Evolutionary conservation across 805 yeast genomes (phyloP), one percentile per base, ranked within the genome.

Genomic region (Lipomyces sp.): DNA sequence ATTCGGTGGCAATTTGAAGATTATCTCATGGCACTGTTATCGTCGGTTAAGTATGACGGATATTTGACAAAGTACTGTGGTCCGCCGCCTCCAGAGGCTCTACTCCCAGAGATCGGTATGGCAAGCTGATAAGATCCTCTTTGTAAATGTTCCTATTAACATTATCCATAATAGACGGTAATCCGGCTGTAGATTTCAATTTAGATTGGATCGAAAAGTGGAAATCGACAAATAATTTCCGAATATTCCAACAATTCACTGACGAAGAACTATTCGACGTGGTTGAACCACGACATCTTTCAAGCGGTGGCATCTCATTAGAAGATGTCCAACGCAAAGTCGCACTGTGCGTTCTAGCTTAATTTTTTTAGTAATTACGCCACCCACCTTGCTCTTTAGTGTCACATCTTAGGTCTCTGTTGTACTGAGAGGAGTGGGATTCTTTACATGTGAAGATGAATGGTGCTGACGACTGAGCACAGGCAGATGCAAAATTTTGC

Each of bases 1-100:
- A 87, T 95, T 39, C 80, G 98, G 61, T 84, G 87, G 78, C 92
- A 87, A 73, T 93, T 94, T 77, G 99, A 95, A 75, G 98, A 93
- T 73, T 95, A 95, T 74, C 77, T 93, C 33, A 83, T 89, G 65
- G 91, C 96, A 10, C 76, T 95, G 69, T 76, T 94, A 32, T 82
- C 96, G 0, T 83, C 90, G 33, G 86, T 85, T 30, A 89, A 96
- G 76, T 90, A 87, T 72, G 84, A 84, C 70, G 86, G 83, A 59
- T 91, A 88, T 73, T 71, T 84, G 10, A 76, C 73, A 2, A 74
- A 72, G 61, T 80, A 79, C 61, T 79, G 77, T 11, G 74, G 74
- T 7, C 77, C 80, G 3, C 81, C 81, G 18, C 72, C 79, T 33
- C 79, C 78, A 58, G 70, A 67, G 72, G 72, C 73, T 69, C 73